A percentile compares a stretch with the other conserved stretches of the same genome.
Conservation (phyloP, 2,329 filamentous ascomycete genomes). For the Cercospora sp. region DNA sequence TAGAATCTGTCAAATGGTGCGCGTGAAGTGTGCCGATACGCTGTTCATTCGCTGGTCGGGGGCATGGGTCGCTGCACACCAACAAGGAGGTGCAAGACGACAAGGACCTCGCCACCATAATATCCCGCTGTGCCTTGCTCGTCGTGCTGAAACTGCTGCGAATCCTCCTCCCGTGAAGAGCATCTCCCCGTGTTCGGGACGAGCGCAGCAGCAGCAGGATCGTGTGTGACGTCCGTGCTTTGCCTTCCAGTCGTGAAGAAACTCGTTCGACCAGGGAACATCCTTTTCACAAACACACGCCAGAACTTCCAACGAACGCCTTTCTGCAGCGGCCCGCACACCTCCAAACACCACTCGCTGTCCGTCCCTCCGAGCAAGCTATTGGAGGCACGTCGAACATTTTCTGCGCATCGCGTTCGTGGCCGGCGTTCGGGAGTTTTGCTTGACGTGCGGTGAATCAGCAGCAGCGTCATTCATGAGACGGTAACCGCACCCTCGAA, state of each 20-base stretch:
- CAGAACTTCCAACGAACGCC: background rate
- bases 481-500: background rate
- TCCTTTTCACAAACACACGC: slow-evolving; percentile 3
- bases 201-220: background rate
- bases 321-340: slow-evolving; percentile 3
- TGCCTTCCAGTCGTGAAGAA: background rate
- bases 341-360: background rate
- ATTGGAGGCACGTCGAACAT: background rate
- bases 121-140: background rate
- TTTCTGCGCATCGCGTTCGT: background rate
- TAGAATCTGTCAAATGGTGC: background rate
- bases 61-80: slow-evolving; percentile 1
- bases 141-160: background rate
- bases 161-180: background rate
- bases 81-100: background rate
- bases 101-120: background rate
- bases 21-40: background rate
- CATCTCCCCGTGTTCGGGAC: background rate
- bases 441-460: background rate
- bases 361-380: background rate
- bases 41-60: slow-evolving; percentile 1
- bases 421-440: slow-evolving; percentile 2
- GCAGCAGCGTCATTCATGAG: background rate
- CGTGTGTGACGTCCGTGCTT: slow-evolving; percentile 4
- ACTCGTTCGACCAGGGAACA: slow-evolving; percentile 3